Evolutionary conservation across 805 yeast genomes (phyloP).

Genomic region (Metschnikowia henanensis): DNA sequence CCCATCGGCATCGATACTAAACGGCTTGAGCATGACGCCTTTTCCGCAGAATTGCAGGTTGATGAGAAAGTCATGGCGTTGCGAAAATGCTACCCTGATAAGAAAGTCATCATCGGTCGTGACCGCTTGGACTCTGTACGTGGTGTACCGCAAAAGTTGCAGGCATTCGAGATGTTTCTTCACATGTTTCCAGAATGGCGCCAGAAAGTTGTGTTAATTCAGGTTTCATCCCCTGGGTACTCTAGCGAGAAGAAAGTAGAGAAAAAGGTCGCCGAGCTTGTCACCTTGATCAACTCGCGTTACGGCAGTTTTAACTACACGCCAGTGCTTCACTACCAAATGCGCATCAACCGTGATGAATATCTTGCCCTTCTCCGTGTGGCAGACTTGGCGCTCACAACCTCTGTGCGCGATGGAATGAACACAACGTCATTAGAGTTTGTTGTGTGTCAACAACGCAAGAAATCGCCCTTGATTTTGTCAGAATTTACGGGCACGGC

Average conservation of each 20-base stretch:
- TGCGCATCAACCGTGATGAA: constrained; percentile 84
- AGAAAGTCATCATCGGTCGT: constrained; percentile 87
- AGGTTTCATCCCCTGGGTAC: constrained; percentile 82
- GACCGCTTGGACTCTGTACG: constrained; percentile 90
- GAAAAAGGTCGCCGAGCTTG: constrained; percentile 78
- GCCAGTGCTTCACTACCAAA: constrained; percentile 92
- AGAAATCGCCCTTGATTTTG: constrained; percentile 73
- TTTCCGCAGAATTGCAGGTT: constrained; percentile 37
- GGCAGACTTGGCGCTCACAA: constrained; percentile 87
- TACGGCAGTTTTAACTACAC: constrained; percentile 80
- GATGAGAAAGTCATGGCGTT: constrained; percentile 67
- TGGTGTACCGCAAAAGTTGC: constrained; percentile 90
- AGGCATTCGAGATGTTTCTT: constrained; percentile 86
- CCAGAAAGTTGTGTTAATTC: constrained; percentile 82
- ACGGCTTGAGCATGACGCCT: constrained; percentile 64
- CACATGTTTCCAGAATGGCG: constrained; percentile 94
- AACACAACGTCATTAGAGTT: constrained; percentile 93
- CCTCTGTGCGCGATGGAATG: constrained; percentile 94
- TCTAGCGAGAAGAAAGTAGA: constrained; percentile 66
- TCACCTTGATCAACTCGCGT: constrained; percentile 77
- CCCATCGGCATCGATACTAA: constrained; percentile 90
- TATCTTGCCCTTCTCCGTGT: constrained; percentile 84
- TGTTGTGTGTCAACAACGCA: constrained; percentile 79
- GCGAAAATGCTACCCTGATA: constrained; percentile 57
- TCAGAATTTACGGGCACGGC: constrained; percentile 95